Evolutionary conservation across 495 filamentous ascomycete species (phyloP), one percentile per base, ranked within the genome.

Genomic region (Acidomyces sp.): DNA sequence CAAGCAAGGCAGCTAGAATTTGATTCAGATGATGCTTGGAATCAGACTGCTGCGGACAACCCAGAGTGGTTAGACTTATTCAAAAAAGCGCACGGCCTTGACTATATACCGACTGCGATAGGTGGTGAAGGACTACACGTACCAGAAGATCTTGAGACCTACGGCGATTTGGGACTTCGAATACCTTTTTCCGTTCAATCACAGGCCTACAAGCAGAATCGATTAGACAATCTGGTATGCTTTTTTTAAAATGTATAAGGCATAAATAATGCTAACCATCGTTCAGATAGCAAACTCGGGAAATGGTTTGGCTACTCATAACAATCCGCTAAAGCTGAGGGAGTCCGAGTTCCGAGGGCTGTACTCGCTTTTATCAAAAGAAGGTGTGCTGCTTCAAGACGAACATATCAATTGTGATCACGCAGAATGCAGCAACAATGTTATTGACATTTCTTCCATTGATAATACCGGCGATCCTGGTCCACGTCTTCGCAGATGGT

Each of bases 21-120:
- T 41, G 59, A 57, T 17, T 42, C 41, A 19, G 57, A 62, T 25
- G 61, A 64, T 36, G 19, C 48, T 2, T 62, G 59, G 61, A 61
- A 64, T 41, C 59, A 62, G 46, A 64, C 61, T 2, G 56, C 61
- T 1, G 61, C 61, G 1, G 61, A 64, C 39, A 64, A 62, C 39
- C 52, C 55, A 11, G 61, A 64, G 31, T 64, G 61, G 61, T 52
- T 64, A 7, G 44, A 41, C 12, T 39, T 64, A 21, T 64, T 64
- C 49, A 64, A 64, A 41, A 55, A 64, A 37, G 48, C 48, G 12
- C 48, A 52, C 33, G 48, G 48, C 1, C 39, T 52, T 2, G 38
- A 47, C 25, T 47, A 34, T 35, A 52, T 52, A 13, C 48, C 45
- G 3, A 34, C 4, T 28, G 11, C 15, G 1, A 13, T 49, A 6